Conservation (phyloP, 2,329 filamentous ascomycete species). For the Ophiostoma angusticollis region DNA sequence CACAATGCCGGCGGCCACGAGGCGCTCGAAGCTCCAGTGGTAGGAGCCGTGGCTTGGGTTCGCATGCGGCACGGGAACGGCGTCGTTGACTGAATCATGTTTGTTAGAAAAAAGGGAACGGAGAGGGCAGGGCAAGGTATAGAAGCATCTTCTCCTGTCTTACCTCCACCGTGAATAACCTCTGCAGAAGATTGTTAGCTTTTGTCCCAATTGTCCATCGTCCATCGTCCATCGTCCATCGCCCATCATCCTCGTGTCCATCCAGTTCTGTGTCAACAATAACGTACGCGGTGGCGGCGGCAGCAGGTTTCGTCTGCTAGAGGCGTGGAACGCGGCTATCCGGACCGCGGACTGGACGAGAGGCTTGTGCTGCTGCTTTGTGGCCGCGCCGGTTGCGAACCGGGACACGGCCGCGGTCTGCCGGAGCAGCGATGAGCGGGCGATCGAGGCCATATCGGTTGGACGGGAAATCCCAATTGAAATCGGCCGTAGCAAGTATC, state of each 20-base stretch:
- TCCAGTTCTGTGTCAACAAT: too few species aligned
- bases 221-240: too few species aligned
- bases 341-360: conserved; percentile 30
- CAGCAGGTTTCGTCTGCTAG: conserved; percentile 60
- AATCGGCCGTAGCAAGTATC: not conserved
- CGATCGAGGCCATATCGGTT: conserved; percentile 40
- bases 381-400: conserved; percentile 10
- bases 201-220: not conserved
- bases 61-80: conserved; percentile 58
- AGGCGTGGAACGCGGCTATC: conserved; percentile 77
- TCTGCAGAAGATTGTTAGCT: conserved; percentile 34
- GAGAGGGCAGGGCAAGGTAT: conserved; percentile 6
- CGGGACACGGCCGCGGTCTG: conserved; percentile 30
- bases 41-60: conserved; percentile 81
- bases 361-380: conserved; percentile 18
- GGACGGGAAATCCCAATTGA: conserved; percentile 13
- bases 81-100: conserved; percentile 89
- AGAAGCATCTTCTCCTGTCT: too few species aligned
- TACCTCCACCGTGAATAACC: conserved; percentile 64
- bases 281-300: conserved; percentile 74
- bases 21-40: conserved; percentile 94
- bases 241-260: too few species aligned
- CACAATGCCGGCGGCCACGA: conserved; percentile 67
- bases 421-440: conserved; percentile 42
- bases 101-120: not conserved